phyloP scores from a whole-genome alignment of 2,329 filamentous ascomycete genomes.

The Bipolaris cookei region DNA sequence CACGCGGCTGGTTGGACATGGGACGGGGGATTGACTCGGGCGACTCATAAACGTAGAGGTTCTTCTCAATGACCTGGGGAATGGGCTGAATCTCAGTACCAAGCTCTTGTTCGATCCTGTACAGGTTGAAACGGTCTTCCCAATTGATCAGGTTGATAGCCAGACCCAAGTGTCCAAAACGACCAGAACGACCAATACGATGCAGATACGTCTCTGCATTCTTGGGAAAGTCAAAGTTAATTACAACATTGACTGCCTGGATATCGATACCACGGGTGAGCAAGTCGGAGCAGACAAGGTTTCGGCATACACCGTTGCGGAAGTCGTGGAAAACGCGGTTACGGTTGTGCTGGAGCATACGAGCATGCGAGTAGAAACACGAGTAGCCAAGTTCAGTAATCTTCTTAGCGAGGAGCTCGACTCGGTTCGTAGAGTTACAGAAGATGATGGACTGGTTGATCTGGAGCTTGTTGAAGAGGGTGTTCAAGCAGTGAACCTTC shows the following conservation, averaged over 20 bases:
- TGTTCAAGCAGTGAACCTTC: slow-evolving; percentile 98
- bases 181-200: slow-evolving; percentile 95
- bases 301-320: slow-evolving; percentile 95
- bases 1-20: slow-evolving; percentile 60
- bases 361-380: slow-evolving; percentile 98
- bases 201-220: slow-evolving; percentile 99
- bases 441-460: slow-evolving; percentile 99
- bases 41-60: slow-evolving; percentile 95
- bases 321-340: slow-evolving; percentile 99
- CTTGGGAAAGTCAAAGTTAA: slow-evolving; percentile 99
- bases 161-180: slow-evolving; percentile 94
- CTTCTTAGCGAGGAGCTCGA: slow-evolving; percentile 97
- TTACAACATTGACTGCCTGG: slow-evolving; percentile 98
- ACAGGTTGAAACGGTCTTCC: slow-evolving; percentile 98
- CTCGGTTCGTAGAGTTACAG: slow-evolving; percentile 98
- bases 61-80: slow-evolving; percentile 92
- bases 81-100: slow-evolving; percentile 99
- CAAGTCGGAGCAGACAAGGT: slow-evolving; percentile 96
- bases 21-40: slow-evolving; percentile 94
- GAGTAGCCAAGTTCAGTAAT: slow-evolving; percentile 99
- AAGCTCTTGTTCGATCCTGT: slow-evolving; percentile 96
- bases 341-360: slow-evolving; percentile 95
- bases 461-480: slow-evolving; percentile 96
- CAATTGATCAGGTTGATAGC: slow-evolving; percentile 99
- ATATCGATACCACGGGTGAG: slow-evolving; percentile 99